Percentiles rank a stretch among this genome's conserved stretches.
phyloP scores from a whole-genome alignment of 495 filamentous ascomycete genomes.

The Aspergillus sclerotiicarbonarius region DNA sequence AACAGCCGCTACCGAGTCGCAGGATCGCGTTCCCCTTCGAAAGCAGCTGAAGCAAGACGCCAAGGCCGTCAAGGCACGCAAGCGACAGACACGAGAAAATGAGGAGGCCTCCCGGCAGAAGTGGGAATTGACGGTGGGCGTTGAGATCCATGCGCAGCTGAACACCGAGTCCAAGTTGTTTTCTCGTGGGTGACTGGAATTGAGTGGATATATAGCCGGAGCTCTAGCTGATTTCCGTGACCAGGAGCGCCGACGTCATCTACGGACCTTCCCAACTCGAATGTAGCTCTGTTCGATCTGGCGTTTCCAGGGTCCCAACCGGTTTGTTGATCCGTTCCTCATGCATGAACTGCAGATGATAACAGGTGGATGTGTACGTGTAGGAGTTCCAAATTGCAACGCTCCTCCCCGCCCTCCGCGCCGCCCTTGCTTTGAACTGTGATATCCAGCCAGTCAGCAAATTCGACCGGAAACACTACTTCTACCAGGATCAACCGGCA shows the following conservation, averaged over 20 bases:
- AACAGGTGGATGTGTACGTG: constrained; percentile 19
- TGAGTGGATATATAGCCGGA: not conserved
- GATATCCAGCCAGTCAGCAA: constrained; percentile 68
- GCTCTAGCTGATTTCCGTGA: constrained; percentile 7
- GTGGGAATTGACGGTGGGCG: constrained; percentile 92
- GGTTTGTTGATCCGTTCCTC: constrained; percentile 26
- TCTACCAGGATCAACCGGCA: constrained; percentile 94
- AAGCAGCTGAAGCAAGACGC: constrained; percentile 75
- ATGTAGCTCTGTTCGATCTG: constrained; percentile 84
- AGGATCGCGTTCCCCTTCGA: constrained; percentile 55
- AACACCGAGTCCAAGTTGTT: constrained; percentile 86
- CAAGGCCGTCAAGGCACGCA: constrained; percentile 45
- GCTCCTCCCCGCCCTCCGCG: constrained; percentile 83
- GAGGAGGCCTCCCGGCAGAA: constrained; percentile 38
- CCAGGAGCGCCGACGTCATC: constrained; percentile 64
- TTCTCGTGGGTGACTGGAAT: constrained; percentile 48
- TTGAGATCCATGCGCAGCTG: constrained; percentile 96
- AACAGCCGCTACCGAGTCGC: constrained; percentile 20
- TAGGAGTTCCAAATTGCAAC: constrained; percentile 76
- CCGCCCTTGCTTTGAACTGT: constrained; percentile 82
- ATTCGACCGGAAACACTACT: constrained; percentile 98
- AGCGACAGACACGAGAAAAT: constrained; percentile 36
- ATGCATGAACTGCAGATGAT: not conserved
- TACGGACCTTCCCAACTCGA: constrained; percentile 72
- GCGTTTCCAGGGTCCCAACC: constrained; percentile 89